Evolutionary conservation across 352 stramenopile genomes (phyloP).

Genomic region (Nothophytophthora sp.): DNA sequence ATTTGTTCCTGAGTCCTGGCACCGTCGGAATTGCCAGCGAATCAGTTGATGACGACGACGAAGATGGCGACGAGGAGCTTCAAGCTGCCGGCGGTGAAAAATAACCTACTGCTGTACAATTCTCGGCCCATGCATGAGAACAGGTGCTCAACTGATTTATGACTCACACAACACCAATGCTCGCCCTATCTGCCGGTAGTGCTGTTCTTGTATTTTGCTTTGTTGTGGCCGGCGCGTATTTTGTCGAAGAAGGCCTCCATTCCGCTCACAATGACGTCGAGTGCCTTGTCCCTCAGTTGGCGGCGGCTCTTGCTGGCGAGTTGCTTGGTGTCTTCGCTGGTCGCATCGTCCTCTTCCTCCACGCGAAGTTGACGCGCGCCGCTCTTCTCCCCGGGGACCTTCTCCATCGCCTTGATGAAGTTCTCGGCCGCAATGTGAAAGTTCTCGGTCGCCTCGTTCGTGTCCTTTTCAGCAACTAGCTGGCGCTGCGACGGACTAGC

Average conservation of each 20-base stretch:
- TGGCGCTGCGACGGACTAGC: background rate
- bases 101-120: too few relatives aligned
- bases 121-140: too few relatives aligned
- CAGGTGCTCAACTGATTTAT: too few relatives aligned
- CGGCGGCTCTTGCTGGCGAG: background rate
- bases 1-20: constrained; percentile 25
- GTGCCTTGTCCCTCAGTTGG: constrained; percentile 1
- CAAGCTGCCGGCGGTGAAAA: constrained; percentile 21
- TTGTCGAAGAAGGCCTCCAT: too few relatives aligned
- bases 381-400: constrained; percentile 2
- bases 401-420: constrained; percentile 6
- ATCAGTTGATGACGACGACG: constrained; percentile 10
- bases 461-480: background rate
- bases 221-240: too few relatives aligned
- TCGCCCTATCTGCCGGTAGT: too few relatives aligned
- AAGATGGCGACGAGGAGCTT: constrained; percentile 22
- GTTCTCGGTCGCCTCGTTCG: background rate
- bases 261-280: too few relatives aligned
- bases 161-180: too few relatives aligned
- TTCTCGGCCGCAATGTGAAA: constrained; percentile 14
- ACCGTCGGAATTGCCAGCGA: constrained; percentile 11
- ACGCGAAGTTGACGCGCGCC: background rate
- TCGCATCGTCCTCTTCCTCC: too few relatives aligned
- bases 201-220: too few relatives aligned
- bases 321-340: background rate